Evolutionary conservation across 345 rosid genomes (phyloP), one percentile per base, ranked within the genome.

Genomic region (Arabidopsis arenosa): DNA sequence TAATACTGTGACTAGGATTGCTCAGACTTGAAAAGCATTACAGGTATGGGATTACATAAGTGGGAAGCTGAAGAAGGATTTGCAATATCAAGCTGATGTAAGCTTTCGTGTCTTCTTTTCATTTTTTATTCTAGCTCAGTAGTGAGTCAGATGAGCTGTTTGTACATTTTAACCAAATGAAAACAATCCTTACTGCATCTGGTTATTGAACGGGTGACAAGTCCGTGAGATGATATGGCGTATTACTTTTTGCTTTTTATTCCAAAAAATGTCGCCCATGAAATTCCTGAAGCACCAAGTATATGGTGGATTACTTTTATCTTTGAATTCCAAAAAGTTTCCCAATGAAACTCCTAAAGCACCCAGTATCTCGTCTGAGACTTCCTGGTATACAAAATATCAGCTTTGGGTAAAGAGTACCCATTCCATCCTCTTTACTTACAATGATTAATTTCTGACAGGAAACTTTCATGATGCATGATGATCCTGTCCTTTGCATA

Each of bases 391-490:
- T 41, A 43, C 39, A 54, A 36, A 10, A 7, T 35, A 63, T 28
- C 15, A 69, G 43, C 44, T 28, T 43, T 21, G 49, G 48, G 30
- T 63, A 26, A 49, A 54, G 47, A n/a, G 26, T 74, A 63, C 40
- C 44, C 49, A 65, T 65, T 44, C 57, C 75, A n/a, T 44, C 51
- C 80, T 14, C 74, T 45, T 65, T 68, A 17, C 51, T 70, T 54
- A 43, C 48, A 78, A 43, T 65, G 61, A 68, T 58, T 60, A 43
- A 28, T 69, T 68, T 80, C 65, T 79, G 78, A 74, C 92, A 93
- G 99, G 98, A 96, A 85, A 87, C 92, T 68, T 93, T 96, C 84
- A 96, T 96, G 98, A 91, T 96, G 98, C 99, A 96, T 70, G 98
- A 96, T 69, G 96, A 93, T 70, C 91, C 97, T 58, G 93, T 93